These are phyloP conservation scores for Lophiotrema nucula DNA, from an alignment of 495 filamentous ascomycete genomes.

Conservation along the genomic window DNA sequence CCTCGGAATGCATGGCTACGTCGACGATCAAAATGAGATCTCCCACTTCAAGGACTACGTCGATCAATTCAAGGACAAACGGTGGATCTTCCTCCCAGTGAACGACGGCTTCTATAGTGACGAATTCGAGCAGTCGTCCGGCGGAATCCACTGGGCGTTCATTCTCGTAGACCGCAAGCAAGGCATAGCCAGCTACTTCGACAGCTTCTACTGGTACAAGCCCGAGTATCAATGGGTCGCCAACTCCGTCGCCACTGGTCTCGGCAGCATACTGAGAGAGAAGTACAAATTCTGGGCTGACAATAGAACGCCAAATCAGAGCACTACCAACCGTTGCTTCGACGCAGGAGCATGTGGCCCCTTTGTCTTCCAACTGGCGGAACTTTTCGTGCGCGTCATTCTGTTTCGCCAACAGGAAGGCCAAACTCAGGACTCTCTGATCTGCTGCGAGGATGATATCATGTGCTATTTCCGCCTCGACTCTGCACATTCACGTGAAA, in stretches of 20 bases:
- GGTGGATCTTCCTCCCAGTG: slow-evolving; percentile 12
- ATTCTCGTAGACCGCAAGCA: background rate
- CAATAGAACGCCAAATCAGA: slow-evolving; percentile 3
- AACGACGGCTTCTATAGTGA: slow-evolving; percentile 6
- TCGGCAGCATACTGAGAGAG: background rate
- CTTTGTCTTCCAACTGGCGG: slow-evolving; percentile 1
- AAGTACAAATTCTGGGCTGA: background rate
- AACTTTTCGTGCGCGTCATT: background rate
- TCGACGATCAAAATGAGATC: background rate
- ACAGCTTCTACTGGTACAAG: background rate
- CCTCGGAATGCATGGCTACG: background rate
- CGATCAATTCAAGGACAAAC: background rate
- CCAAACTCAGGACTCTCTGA: background rate
- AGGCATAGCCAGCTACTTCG: slow-evolving; percentile 9
- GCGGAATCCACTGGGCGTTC: slow-evolving; percentile 10
- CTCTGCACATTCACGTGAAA: background rate
- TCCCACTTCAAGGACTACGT: slow-evolving; percentile 1
- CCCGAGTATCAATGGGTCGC: background rate
- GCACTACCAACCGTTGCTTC: background rate
- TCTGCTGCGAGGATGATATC: background rate
- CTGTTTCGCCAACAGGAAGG: background rate
- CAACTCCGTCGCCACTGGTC: background rate
- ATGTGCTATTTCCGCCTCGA: no score
- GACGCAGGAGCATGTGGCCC: slow-evolving; percentile 16
- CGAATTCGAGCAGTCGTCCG: no score